phyloP scores from a whole-genome alignment of 225 moss, liverwort and hornwort species.

The Bryoerythrophyllum caledonicum region DNA sequence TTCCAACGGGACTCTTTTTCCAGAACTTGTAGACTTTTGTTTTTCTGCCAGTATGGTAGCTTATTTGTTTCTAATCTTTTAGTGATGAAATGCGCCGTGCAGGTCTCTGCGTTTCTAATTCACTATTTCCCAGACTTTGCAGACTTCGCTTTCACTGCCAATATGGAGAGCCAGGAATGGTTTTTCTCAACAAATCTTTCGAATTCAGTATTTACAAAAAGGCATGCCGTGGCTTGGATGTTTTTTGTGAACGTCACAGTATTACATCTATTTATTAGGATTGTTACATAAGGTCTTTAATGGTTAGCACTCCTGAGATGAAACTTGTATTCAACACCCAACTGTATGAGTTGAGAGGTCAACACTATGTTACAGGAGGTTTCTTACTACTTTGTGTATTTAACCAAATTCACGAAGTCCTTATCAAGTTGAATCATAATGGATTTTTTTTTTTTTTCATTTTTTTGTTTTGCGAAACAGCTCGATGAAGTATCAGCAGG shows the following conservation, averaged over 20 bases:
- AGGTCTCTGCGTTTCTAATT: constrained; percentile 83
- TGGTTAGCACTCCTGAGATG: background rate
- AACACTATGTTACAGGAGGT: background rate
- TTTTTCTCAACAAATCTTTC: background rate
- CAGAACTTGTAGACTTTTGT: background rate
- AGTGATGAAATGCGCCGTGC: constrained; percentile 22
- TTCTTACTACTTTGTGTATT: background rate
- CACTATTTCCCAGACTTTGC: constrained; percentile 87
- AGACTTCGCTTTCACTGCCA: constrained; percentile 86
- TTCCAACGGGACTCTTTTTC: too few relatives aligned
- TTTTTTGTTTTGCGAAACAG: constrained; percentile 40
- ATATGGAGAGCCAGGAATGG: constrained; percentile 80
- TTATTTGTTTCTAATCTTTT: constrained; percentile 5
- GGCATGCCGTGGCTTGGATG: background rate
- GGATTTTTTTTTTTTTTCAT: too few relatives aligned
- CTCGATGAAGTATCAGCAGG: constrained; percentile 98
- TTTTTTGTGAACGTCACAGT: background rate
- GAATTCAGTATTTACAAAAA: too few relatives aligned
- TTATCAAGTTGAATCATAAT: too few relatives aligned
- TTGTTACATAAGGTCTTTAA: background rate
- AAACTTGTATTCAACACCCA: too few relatives aligned
- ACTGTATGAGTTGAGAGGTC: too few relatives aligned
- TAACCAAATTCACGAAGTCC: too few relatives aligned
- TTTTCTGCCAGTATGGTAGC: background rate
- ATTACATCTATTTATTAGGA: constrained; percentile 9